A percentile compares a stretch with the other conserved stretches of the same genome.
Evolutionary conservation across 805 yeast genomes (phyloP).

Genomic region (Sugiyamaella lignohabitans): DNA sequence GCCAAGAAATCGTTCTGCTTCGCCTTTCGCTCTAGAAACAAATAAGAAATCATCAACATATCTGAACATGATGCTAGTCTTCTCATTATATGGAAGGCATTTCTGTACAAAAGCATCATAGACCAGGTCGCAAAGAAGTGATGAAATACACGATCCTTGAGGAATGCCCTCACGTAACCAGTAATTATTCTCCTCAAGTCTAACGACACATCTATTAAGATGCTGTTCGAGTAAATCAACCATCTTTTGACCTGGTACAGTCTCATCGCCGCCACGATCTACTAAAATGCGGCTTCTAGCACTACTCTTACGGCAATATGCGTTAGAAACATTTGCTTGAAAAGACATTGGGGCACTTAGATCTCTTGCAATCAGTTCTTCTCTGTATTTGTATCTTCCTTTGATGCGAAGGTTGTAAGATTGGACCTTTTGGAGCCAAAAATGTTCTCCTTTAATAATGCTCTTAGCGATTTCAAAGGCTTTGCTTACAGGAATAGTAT

Average conservation of each 20-base stretch:
- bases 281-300: conserved; percentile 17
- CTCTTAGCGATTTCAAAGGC: conserved; percentile 14
- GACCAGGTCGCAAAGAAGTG: conserved; percentile 64
- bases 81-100: conserved; percentile 28
- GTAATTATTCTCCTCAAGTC: conserved; percentile 34
- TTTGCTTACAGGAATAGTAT: conserved; percentile 40
- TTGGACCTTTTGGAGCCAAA: conserved; percentile 1
- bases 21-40: conserved; percentile 41
- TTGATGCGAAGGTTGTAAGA: too few species aligned
- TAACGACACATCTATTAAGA: conserved; percentile 40
- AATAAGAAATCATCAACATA: conserved; percentile 82
- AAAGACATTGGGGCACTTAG: conserved; percentile 1
- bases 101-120: conserved; percentile 51
- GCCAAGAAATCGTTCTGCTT: conserved; percentile 30
- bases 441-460: not conserved
- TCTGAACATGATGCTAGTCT: conserved; percentile 44
- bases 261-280: conserved; percentile 32
- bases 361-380: conserved; percentile 1
- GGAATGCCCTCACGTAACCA: conserved; percentile 64
- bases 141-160: conserved; percentile 78
- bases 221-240: conserved; percentile 45
- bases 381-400: too few species aligned
- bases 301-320: conserved; percentile 2
- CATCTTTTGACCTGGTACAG: conserved; percentile 39
- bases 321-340: conserved; percentile 4